Conservation (phyloP, 805 yeast genomes). For the Kuraishia hungarica region DNA sequence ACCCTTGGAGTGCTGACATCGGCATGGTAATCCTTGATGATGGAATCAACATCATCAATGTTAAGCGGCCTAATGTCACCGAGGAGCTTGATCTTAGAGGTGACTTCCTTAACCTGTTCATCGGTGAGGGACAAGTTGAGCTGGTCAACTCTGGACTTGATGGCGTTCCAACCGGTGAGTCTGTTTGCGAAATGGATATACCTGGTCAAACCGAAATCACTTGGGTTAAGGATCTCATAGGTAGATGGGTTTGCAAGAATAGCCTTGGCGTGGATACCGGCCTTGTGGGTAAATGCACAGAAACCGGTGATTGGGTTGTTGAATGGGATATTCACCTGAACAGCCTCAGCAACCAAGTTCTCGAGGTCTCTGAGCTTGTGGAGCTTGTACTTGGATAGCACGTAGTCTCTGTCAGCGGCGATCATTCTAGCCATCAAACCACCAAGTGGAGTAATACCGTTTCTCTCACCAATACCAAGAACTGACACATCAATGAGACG, state of each 20-base stretch:
- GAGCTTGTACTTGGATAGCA: slow-evolving; percentile 85
- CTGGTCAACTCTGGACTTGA: slow-evolving; percentile 96
- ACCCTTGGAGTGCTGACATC: slow-evolving; percentile 52
- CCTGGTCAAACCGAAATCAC: slow-evolving; percentile 92
- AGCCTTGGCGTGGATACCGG: slow-evolving; percentile 99
- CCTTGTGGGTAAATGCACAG: slow-evolving; percentile 99
- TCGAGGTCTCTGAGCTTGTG: slow-evolving; percentile 95
- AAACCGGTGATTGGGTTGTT: slow-evolving; percentile 98
- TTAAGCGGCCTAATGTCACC: slow-evolving; percentile 93
- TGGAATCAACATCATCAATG: slow-evolving; percentile 96
- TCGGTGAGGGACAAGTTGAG: slow-evolving; percentile 84
- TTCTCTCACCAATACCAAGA: slow-evolving; percentile 97
- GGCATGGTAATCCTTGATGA: slow-evolving; percentile 88
- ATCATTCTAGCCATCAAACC: slow-evolving; percentile 99
- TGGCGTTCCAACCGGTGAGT: slow-evolving; percentile 98
- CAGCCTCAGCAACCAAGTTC: slow-evolving; percentile 94
- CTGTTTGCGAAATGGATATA: slow-evolving; percentile 98
- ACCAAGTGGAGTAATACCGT: slow-evolving; percentile 96
- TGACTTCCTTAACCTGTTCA: slow-evolving; percentile 91
- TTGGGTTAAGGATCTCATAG: slow-evolving; percentile 92
- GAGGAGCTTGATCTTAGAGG: slow-evolving; percentile 83
- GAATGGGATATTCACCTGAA: slow-evolving; percentile 94
- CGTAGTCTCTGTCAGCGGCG: slow-evolving; percentile 96
- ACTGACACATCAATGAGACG: slow-evolving; percentile 90
- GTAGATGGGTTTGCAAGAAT: slow-evolving; percentile 97